Percentiles rank a stretch among this genome's conserved stretches.
Evolutionary conservation across 2,329 filamentous ascomycete species (phyloP).

Genomic region (Apiospora aurea): DNA sequence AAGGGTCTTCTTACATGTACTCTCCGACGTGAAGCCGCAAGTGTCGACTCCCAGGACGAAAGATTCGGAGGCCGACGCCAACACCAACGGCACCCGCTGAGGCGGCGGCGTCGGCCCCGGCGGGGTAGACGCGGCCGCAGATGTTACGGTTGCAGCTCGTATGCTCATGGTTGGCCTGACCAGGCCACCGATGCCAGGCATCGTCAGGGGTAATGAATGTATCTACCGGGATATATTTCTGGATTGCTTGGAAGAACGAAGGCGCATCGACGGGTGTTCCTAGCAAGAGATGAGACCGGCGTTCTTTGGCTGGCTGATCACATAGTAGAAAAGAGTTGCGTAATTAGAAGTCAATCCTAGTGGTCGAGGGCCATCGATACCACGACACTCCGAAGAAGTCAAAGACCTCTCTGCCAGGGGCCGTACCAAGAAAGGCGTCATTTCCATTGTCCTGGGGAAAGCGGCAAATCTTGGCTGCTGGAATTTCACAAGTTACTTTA

Average conservation of each 20-base stretch:
- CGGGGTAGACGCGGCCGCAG: neutral
- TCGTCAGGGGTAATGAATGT: neutral
- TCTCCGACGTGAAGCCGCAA: constrained; percentile 38
- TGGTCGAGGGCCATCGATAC: neutral
- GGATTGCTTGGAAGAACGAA: neutral
- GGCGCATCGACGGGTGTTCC: neutral
- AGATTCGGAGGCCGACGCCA: constrained; percentile 28
- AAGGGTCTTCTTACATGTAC: constrained; percentile 34
- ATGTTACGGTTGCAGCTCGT: neutral
- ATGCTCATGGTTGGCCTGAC: constrained; percentile 6
- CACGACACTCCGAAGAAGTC: neutral
- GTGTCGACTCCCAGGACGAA: constrained; percentile 38
- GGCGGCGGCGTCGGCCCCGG: constrained; percentile 27
- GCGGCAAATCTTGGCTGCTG: constrained; percentile 8
- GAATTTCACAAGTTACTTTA: constrained; percentile 16
- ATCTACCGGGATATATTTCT: neutral
- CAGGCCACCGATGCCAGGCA: constrained; percentile 16
- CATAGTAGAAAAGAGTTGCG: neutral
- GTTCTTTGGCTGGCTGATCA: neutral
- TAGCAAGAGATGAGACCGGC: neutral
- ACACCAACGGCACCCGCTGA: constrained; percentile 33
- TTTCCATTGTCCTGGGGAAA: constrained; percentile 14
- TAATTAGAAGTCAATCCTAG: constrained; percentile 8
- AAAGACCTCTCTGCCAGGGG: neutral
- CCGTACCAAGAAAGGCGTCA: neutral